These are phyloP conservation scores for Penicillium parvum DNA, from an alignment of 495 filamentous ascomycete species.

Conservation along the genomic window DNA sequence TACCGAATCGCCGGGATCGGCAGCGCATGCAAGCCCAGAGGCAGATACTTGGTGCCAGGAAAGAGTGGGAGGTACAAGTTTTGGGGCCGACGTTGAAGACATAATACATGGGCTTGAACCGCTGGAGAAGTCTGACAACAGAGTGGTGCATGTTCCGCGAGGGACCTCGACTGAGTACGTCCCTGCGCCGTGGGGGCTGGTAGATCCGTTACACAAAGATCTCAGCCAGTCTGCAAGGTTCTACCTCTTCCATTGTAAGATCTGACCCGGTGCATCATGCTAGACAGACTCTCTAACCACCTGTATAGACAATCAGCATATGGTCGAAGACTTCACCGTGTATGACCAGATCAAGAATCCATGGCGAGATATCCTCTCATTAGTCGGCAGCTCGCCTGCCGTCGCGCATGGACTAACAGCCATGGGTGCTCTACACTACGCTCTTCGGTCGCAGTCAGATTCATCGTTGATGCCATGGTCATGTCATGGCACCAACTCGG, in stretches of 20 bases:
- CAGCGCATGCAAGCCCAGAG: constrained; percentile 16
- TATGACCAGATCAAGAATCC: constrained; percentile 41
- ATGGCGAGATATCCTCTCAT: constrained; percentile 35
- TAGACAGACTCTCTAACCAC: neutral
- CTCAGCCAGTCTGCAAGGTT: constrained; percentile 31
- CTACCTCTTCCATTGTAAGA: constrained; percentile 43
- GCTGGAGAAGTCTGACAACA: constrained; percentile 6
- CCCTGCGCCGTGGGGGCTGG: constrained; percentile 32
- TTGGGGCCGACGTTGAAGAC: neutral
- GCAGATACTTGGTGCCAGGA: constrained; percentile 14
- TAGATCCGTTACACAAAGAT: constrained; percentile 43
- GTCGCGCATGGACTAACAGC: constrained; percentile 37
- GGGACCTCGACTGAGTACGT: constrained; percentile 9
- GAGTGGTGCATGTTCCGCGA: constrained; percentile 11
- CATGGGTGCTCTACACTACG: constrained; percentile 41
- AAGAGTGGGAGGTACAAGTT: constrained; percentile 1
- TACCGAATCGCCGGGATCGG: constrained; percentile 17
- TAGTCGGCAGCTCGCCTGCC: constrained; percentile 39
- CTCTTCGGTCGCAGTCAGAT: constrained; percentile 33
- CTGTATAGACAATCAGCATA: constrained; percentile 33
- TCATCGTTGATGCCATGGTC: constrained; percentile 37
- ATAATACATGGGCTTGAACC: neutral
- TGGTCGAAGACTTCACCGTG: constrained; percentile 33
- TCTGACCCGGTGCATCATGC: neutral
- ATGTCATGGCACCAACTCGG: constrained; percentile 16